Percentiles rank a stretch among this genome's conserved stretches.
These are phyloP conservation scores for Immersiporthe knoxdaviesiana DNA, from an alignment of 2,329 filamentous ascomycete genomes.

Conservation along the genomic window DNA sequence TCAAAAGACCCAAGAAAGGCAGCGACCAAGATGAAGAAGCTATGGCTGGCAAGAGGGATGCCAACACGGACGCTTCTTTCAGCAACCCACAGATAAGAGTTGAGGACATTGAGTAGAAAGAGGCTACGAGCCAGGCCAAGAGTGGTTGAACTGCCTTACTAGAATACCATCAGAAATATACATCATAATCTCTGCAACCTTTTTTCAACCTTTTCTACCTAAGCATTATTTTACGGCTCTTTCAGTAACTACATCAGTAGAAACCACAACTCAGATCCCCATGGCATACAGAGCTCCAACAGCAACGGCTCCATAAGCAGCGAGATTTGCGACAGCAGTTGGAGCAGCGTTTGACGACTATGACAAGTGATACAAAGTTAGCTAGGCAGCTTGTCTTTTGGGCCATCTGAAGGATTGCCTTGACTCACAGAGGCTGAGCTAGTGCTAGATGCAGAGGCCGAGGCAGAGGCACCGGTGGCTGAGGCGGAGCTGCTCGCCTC, in stretches of 20 bases:
- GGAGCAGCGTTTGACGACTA: constrained; percentile 7
- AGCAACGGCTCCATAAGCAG: constrained; percentile 22
- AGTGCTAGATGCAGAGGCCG: constrained; percentile 20
- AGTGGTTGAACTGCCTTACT: neutral
- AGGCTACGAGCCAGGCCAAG: neutral
- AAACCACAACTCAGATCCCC: constrained; percentile 11
- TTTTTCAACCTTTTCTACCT: too few species aligned
- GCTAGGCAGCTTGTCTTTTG: neutral
- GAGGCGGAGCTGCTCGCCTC: constrained; percentile 20
- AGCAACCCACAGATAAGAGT: constrained; percentile 17
- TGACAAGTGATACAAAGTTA: neutral
- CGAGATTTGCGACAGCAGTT: constrained; percentile 1
- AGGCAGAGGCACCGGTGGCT: constrained; percentile 7
- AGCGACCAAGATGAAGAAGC: constrained; percentile 24
- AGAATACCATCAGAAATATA: neutral
- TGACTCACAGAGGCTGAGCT: constrained; percentile 17
- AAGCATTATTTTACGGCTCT: neutral
- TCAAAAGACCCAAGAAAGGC: constrained; percentile 22
- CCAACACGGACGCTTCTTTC: neutral
- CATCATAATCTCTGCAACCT: neutral
- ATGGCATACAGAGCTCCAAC: constrained; percentile 19
- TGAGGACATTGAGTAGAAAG: neutral
- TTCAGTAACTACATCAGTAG: neutral
- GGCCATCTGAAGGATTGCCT: neutral
- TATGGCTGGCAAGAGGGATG: neutral